phyloP scores from a whole-genome alignment of 1,139 yeast species.

The Geotrichum siamense region DNA sequence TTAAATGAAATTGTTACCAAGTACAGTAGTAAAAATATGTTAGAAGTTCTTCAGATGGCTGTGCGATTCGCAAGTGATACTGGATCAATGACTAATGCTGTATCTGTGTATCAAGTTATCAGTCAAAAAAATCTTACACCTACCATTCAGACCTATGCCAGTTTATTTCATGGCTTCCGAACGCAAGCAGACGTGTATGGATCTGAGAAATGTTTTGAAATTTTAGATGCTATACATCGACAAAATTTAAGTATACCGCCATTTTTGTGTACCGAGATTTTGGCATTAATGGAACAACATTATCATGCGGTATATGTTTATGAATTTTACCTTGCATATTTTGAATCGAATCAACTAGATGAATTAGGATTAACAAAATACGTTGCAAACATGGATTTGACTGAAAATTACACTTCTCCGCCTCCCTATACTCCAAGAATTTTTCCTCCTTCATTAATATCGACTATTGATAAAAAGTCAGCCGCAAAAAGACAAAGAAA shows the following conservation, averaged over 20 bases:
- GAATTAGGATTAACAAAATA: slow-evolving; percentile 16
- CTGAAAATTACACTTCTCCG: slow-evolving; percentile 8
- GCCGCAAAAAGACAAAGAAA: not conserved
- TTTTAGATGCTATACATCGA: slow-evolving; percentile 19
- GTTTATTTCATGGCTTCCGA: slow-evolving; percentile 26
- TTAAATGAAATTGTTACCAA: slow-evolving; percentile 19
- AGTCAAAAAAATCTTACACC: slow-evolving; percentile 21
- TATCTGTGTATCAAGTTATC: slow-evolving; percentile 24
- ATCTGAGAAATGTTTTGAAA: slow-evolving; percentile 25
- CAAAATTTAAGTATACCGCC: slow-evolving; percentile 17
- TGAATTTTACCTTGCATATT: slow-evolving; percentile 20
- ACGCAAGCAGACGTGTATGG: slow-evolving; percentile 17
- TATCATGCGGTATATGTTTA: slow-evolving; percentile 22
- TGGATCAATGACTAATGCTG: slow-evolving; percentile 25
- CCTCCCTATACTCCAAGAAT: slow-evolving; percentile 2
- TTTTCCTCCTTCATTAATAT: slow-evolving; percentile 4
- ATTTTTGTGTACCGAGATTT: slow-evolving; percentile 22
- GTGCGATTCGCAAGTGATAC: slow-evolving; percentile 23
- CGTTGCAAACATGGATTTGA: slow-evolving; percentile 8
- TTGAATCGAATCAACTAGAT: slow-evolving; percentile 11
- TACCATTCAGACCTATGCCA: slow-evolving; percentile 17
- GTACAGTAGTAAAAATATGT: slow-evolving; percentile 18
- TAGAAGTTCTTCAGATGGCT: slow-evolving; percentile 18
- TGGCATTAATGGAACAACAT: slow-evolving; percentile 21
- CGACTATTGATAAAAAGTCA: not conserved